Base-by-base conservation (phyloP, 495 filamentous ascomycete species). In the Melanomma pulvis-pyrius region DNA sequence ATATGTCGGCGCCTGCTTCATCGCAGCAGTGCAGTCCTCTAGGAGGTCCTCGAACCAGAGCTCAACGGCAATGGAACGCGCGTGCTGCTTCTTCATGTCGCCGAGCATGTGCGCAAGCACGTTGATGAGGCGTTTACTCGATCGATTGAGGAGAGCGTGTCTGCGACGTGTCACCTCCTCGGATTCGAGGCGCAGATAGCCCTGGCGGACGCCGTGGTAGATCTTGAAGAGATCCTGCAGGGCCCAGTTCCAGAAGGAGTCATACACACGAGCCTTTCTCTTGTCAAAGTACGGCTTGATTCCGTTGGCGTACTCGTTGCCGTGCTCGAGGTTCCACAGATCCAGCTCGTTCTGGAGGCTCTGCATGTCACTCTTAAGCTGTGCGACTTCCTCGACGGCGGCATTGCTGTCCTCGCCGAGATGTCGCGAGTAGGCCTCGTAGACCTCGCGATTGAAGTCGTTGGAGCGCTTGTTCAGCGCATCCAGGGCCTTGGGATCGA, bases 241-340 rank as follows among this genome's bases (percentile, higher is more conserved):
- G 41, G 90, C 93, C 93, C 93, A 98, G 75, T 98, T 98, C 93
- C 93, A 98, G 0, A 91, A 93, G 0, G 93, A 97, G 74, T 98
- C 93, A 77, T 97, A 98, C 11, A 93, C 85, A 74, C 93, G 87
- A 21, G 93, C 93, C 77, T 98, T 98, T 13, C 96, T 83, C 2
- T 87, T 80, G 74, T 90, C 91, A 75, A 98, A 98, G 8, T 90
- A 84, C 0, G 93, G 93, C 73, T 94, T 91, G 69, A 98, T 97
- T 49, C 93, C 93, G 12, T 86, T 80, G 5, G 93, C 93, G 69
- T 97, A 98, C 77, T 94, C 88, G 59, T 97, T 93, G 39, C 93
- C 93, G 70, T 97, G 93, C 73, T 98, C 93, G 15, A 87, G 83
- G 65, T 87, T 91, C 93, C 39, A 44, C 17, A 44, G 39, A 44